A percentile compares a stretch with the other conserved stretches of the same genome.
These are phyloP conservation scores for Yamadazyma jaroonii DNA, from an alignment of 1,139 yeast genomes.

Conservation along the genomic window DNA sequence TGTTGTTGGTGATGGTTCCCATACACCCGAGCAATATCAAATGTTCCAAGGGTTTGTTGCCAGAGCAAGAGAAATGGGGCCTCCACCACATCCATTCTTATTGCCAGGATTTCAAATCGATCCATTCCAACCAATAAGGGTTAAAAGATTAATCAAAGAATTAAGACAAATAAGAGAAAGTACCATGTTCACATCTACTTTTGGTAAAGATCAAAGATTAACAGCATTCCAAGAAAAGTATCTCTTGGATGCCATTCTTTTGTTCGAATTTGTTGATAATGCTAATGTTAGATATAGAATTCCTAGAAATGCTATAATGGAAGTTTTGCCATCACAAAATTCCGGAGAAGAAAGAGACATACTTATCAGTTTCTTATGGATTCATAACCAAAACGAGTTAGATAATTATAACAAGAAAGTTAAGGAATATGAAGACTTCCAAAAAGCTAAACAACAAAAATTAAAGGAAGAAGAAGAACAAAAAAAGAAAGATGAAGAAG, in stretches of 20 bases:
- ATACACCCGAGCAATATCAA: slow-evolving; percentile 65
- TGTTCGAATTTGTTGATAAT: slow-evolving; percentile 83
- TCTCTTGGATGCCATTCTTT: slow-evolving; percentile 64
- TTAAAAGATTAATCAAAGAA: slow-evolving; percentile 19
- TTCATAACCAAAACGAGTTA: slow-evolving; percentile 52
- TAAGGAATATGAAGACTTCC: slow-evolving; percentile 27
- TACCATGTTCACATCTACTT: slow-evolving; percentile 21
- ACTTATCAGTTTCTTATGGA: slow-evolving; percentile 61
- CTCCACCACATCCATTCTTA: slow-evolving; percentile 38
- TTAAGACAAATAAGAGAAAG: slow-evolving; percentile 25
- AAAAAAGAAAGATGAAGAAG: slow-evolving; percentile 20
- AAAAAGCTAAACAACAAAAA: slow-evolving; percentile 20
- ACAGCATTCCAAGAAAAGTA: slow-evolving; percentile 78
- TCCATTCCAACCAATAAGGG: slow-evolving; percentile 17
- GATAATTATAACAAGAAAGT: slow-evolving; percentile 44
- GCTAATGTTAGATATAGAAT: slow-evolving; percentile 69
- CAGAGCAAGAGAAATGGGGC: slow-evolving; percentile 76
- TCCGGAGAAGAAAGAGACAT: slow-evolving; percentile 38
- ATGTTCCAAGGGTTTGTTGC: slow-evolving; percentile 78
- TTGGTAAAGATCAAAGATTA: slow-evolving; percentile 45
- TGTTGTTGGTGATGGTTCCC: slow-evolving; percentile 78
- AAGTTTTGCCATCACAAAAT: slow-evolving; percentile 42
- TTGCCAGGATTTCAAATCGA: slow-evolving; percentile 14
- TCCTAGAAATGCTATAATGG: slow-evolving; percentile 76
- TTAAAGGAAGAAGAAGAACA: slow-evolving; percentile 22